A percentile compares a stretch with the other conserved stretches of the same genome.
Evolutionary conservation across 2,329 filamentous ascomycete genomes (phyloP).

Genomic region (Diplodia sapinea): DNA sequence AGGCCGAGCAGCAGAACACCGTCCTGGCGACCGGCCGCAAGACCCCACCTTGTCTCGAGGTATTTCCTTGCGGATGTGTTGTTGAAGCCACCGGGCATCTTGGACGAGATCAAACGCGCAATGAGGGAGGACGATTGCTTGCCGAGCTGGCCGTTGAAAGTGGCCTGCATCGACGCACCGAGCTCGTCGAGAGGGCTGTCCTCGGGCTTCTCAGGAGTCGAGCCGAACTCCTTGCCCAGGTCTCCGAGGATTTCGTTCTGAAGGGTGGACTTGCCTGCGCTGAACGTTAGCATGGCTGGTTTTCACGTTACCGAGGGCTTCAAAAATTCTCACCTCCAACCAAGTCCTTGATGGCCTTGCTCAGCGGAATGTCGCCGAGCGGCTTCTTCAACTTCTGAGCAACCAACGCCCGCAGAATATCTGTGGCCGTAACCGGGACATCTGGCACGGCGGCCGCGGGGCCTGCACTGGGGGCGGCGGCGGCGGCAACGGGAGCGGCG

Average conservation of each 20-base stretch:
- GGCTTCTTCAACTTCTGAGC: conserved; percentile 98
- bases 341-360: conserved; percentile 97
- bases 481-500: conserved; percentile 58
- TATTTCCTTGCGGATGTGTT: conserved; percentile 96
- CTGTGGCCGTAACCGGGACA: conserved; percentile 83
- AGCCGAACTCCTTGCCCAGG: conserved; percentile 96
- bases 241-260: conserved; percentile 99
- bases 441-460: conserved; percentile 88
- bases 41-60: conserved; percentile 89
- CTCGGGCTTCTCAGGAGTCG: conserved; percentile 97
- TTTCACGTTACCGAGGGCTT: neutral
- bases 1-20: conserved; percentile 85
- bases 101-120: conserved; percentile 93
- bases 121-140: conserved; percentile 95
- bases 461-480: conserved; percentile 73
- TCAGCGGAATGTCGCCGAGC: conserved; percentile 83
- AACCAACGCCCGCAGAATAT: conserved; percentile 86
- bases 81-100: conserved; percentile 99
- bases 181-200: conserved; percentile 96
- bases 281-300: conserved; percentile 30
- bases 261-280: conserved; percentile 89
- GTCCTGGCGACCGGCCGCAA: conserved; percentile 86
- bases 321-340: conserved; percentile 77
- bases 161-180: conserved; percentile 92
- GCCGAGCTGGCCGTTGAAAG: conserved; percentile 97